Conservation (phyloP, 768 basidiomycete genomes). For the Auricularia sp. region DNA sequence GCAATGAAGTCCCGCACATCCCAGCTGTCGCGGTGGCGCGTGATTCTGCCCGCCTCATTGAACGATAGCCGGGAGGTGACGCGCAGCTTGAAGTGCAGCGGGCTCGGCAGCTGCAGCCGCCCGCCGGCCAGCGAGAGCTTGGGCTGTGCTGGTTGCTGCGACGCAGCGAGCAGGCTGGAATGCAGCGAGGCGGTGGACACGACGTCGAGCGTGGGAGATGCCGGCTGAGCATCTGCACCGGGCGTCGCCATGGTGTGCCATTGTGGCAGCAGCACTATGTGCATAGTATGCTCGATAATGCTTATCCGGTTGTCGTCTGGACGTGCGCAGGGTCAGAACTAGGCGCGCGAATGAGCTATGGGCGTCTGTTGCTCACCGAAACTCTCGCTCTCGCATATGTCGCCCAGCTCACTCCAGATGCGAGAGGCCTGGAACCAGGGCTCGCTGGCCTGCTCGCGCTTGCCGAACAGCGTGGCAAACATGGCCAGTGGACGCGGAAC, state of each 20-base stretch:
- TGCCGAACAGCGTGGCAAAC: slow-evolving; percentile 44
- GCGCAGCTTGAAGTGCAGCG: slow-evolving; percentile 63
- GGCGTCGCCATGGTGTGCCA: slow-evolving; percentile 36
- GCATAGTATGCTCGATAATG: slow-evolving; percentile 72
- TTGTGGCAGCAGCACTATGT: slow-evolving; percentile 66
- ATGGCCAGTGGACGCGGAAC: slow-evolving; percentile 59
- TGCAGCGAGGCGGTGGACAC: slow-evolving; percentile 20
- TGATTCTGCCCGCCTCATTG: slow-evolving; percentile 74
- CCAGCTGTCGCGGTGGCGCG: slow-evolving; percentile 74
- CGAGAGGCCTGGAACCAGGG: slow-evolving; percentile 55
- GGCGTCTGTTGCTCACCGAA: slow-evolving; percentile 42
- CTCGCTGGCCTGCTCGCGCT: slow-evolving; percentile 19
- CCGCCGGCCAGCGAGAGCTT: slow-evolving; percentile 47
- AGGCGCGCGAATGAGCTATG: neutral
- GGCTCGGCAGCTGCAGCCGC: slow-evolving; percentile 48
- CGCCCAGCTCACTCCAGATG: slow-evolving; percentile 66
- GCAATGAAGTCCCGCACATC: slow-evolving; percentile 70
- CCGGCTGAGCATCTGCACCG: slow-evolving; percentile 1
- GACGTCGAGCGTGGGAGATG: slow-evolving; percentile 12
- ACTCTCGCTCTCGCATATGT: slow-evolving; percentile 68
- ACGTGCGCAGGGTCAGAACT: neutral
- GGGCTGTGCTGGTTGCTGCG: slow-evolving; percentile 8
- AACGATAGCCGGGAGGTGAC: slow-evolving; percentile 66
- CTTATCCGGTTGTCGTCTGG: slow-evolving; percentile 64
- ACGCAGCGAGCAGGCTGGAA: slow-evolving; percentile 10